These are phyloP conservation scores for Aurantiochytrium sp. DNA, from an alignment of 108 stramenopile genomes.

Conservation along the genomic window DNA sequence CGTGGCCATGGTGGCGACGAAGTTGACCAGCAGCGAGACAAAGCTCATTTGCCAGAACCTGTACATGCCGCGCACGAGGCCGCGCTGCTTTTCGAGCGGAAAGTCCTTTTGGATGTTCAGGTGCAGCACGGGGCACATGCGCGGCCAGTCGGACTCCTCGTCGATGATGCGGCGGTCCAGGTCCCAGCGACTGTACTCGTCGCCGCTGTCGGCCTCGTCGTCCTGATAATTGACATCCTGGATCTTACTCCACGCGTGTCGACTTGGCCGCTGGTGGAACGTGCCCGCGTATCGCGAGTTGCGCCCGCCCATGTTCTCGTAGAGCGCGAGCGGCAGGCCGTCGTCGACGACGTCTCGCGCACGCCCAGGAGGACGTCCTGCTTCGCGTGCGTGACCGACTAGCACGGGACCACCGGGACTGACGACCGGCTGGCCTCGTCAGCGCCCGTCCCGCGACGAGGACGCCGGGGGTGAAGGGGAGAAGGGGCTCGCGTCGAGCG, in stretches of 20 bases:
- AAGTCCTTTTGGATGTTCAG: slow-evolving; percentile 28
- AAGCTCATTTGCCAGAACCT: background rate
- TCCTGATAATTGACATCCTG: slow-evolving; percentile 22
- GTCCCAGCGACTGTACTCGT: background rate
- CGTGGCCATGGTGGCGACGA: slow-evolving; percentile 24
- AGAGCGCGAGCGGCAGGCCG: no score
- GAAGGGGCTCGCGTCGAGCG: no score
- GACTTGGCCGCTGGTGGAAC: background rate
- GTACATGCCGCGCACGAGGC: background rate
- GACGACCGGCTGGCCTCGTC: no score
- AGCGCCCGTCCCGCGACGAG: no score
- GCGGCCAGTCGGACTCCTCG: slow-evolving; percentile 3
- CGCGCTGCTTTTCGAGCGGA: background rate
- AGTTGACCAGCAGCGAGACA: background rate
- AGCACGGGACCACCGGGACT: no score
- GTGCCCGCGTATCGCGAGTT: background rate
- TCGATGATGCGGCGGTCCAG: background rate
- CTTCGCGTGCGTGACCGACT: no score
- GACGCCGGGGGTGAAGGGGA: no score
- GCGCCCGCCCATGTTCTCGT: background rate
- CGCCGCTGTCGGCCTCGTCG: background rate
- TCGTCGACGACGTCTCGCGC: no score
- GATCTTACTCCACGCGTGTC: slow-evolving; percentile 25
- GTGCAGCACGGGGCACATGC: background rate
- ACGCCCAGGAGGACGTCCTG: no score